Evolutionary conservation across 1,284 basidiomycete genomes (phyloP), one percentile per base, ranked within the genome.

Genomic region (Tremellales sp.): DNA sequence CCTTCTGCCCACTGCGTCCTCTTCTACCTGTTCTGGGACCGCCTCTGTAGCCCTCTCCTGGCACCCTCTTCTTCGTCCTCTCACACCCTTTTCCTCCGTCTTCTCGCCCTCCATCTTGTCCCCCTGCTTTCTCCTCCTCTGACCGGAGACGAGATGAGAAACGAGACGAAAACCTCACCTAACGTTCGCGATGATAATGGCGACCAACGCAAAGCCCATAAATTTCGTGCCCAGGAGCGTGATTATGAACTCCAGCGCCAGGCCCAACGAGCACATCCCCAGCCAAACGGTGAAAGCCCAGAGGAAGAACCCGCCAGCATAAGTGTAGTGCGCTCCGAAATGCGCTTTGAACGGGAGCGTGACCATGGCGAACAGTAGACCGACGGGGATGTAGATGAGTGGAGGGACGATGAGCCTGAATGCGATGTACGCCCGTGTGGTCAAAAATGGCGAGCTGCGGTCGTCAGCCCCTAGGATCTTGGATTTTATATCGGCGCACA

Each of bases 201-300:
- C 63, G 39, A 74, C 49, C 15, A 76, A 51, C 55, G 67, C 70
- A 57, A 72, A 75, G 12, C 65, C 55, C 11, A 68, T 60, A 46
- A 75, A 75, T 35, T 61, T 62, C 2, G 69, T 67, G 1, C 65
- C 65, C 26, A 76, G 22, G 33, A 75, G 44, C 2, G 72, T 74
- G 52, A 75, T 67, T 3, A 60, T 55, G 44, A 70, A 70, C 49
- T 89, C 86, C 4, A 86, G 70, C 0, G 82, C 81, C 15, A 85
- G 68, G 2, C 85, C 64, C 4, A 72, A 51, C 1, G 53, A 17
- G 10, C 54, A 54, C 68, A 68, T 71, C 37, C 64, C 63, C 27
- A 80, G 56, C 78, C 78, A 87, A 49, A 82, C 81, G 53, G 85
- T 71, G 80, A 85, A 84, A 83, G 85, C 87, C 74, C 85, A 86